phyloP scores from a whole-genome alignment of 306 rosid genomes.

The Quercus rubra region DNA sequence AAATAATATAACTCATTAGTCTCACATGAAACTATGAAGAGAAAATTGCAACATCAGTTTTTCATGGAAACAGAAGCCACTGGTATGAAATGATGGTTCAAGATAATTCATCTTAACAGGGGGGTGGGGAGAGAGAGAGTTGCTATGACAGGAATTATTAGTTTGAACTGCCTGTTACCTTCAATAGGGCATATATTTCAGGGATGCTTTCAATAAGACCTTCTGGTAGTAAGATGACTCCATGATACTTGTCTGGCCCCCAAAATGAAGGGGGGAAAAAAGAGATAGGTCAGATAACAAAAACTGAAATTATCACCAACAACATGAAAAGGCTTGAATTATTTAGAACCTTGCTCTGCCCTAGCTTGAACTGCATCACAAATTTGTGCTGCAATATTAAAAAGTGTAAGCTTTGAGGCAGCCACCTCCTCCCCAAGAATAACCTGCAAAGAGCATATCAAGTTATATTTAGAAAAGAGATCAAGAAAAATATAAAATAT shows the following conservation, averaged over 20 bases:
- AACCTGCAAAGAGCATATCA: constrained; percentile 49
- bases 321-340: constrained; percentile 13
- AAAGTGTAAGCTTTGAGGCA: constrained; percentile 90
- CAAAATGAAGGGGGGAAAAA: background rate
- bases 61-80: background rate
- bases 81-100: background rate
- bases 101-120: background rate
- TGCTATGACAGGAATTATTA: background rate
- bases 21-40: background rate
- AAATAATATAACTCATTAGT: background rate
- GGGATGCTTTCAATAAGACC: constrained; percentile 99
- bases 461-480: constrained; percentile 4
- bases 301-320: constrained; percentile 4
- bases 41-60: background rate
- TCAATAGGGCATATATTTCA: constrained; percentile 91
- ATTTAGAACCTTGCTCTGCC: constrained; percentile 73
- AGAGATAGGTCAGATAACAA: constrained; percentile 10
- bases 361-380: constrained; percentile 93
- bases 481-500: background rate
- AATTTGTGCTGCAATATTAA: constrained; percentile 75
- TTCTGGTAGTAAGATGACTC: constrained; percentile 92
- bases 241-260: constrained; percentile 80
- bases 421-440: constrained; percentile 99
- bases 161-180: constrained; percentile 39
- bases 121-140: background rate